Base-by-base conservation (phyloP, 345 rosid species). In the Reutealis trisperma region DNA sequence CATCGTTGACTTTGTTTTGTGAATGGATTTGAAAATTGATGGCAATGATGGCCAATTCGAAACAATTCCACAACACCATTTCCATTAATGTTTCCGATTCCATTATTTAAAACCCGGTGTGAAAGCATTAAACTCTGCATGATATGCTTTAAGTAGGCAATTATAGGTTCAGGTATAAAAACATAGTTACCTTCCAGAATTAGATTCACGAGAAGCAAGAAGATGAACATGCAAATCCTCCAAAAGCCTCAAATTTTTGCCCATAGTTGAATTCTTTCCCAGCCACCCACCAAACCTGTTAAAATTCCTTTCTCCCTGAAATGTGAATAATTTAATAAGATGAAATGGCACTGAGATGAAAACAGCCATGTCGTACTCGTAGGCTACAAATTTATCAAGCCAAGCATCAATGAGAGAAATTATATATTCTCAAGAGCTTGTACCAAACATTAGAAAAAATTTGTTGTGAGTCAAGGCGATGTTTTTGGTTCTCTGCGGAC, bases 201-300 rank as follows among this genome's bases (percentile, higher is more conserved):
- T 88, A 58, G 89, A 91, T 85, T 90, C 97, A 64, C 97, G 89
- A 49, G 99, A 96, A 80, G 98, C 91, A 83, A 96, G 98, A 83
- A 92, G 74, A 88, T 96, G 98, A 79, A 91, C 88, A 82, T 93
- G 99, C 77, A 93, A 79, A 88, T 93, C 94, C 75, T 96, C 98
- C 86, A 96, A 85, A 75, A 96, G 93, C 88, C 99, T 89, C 79
- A 70, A 82, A 81, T 92, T 91, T 83, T 93, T 96, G 18, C 98
- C 88, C 67, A 81, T 85, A 15, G 98, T 88, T 71, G 99, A 96
- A 79, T 92, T 96, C 86, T 91, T 96, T 77, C 99, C 99, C 72
- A 96, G 89, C 98, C 98, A 96, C 49, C 97, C 97, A 82, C 99
- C 96, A 86, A 96, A 93, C 78, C 97, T 88, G 80, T 96, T 96